Conservation (phyloP, 2,329 filamentous ascomycete genomes). For the Cercospora zeae-maydis region DNA sequence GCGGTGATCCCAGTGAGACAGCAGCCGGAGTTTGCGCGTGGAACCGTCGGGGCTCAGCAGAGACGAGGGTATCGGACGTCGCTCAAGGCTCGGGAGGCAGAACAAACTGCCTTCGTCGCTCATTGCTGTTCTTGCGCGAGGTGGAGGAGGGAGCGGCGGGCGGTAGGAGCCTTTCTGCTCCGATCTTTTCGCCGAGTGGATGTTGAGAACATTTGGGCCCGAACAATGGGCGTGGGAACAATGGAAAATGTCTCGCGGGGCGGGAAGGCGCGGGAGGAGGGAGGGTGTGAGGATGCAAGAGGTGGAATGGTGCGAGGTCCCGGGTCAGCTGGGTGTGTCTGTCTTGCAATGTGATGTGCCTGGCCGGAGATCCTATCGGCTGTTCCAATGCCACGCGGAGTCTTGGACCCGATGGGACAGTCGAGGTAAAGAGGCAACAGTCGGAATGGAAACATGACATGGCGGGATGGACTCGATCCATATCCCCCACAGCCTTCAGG, state of each 20-base stretch:
- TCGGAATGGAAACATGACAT: slow-evolving; percentile 31
- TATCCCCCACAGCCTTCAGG: slow-evolving; percentile 24
- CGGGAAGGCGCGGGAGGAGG: not conserved
- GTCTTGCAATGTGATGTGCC: slow-evolving; percentile 13
- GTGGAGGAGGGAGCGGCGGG: not conserved
- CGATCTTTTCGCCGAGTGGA: not conserved
- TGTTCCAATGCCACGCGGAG: not conserved
- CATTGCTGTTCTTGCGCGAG: slow-evolving; percentile 2
- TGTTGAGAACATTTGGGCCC: not conserved
- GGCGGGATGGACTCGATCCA: slow-evolving; percentile 25
- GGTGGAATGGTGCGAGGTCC: slow-evolving; percentile 12
- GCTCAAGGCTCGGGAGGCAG: not conserved
- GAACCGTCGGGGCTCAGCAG: slow-evolving; percentile 13
- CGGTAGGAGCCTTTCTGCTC: not conserved
- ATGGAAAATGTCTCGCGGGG: slow-evolving; percentile 12
- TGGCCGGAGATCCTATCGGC: slow-evolving; percentile 22
- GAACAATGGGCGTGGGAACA: slow-evolving; percentile 5
- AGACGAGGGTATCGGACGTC: not conserved
- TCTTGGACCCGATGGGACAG: not conserved
- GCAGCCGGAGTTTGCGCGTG: slow-evolving; percentile 22
- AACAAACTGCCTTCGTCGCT: not conserved
- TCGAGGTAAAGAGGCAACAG: slow-evolving; percentile 11
- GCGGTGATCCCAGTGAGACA: slow-evolving; percentile 5
- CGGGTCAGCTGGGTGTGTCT: slow-evolving; percentile 20
- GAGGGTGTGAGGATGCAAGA: not conserved